Evolutionary conservation across 2,329 filamentous ascomycete genomes (phyloP).

Genomic region (Tolypocladium sp.): DNA sequence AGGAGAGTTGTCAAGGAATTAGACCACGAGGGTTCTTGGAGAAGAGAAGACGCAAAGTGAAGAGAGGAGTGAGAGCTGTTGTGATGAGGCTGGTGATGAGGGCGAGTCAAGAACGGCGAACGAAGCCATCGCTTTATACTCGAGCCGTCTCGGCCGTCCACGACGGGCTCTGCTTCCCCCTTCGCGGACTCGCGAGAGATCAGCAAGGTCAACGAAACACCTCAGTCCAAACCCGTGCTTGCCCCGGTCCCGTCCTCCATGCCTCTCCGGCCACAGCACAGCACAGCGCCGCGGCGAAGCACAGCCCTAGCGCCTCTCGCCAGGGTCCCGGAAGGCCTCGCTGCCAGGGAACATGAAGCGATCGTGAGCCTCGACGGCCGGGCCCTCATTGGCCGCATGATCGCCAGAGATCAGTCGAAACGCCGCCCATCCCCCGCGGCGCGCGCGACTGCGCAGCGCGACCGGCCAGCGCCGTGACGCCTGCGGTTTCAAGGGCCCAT

Average conservation of each 20-base stretch:
- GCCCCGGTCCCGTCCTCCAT: background rate
- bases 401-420: constrained; percentile 1
- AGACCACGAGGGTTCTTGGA: background rate
- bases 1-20: background rate
- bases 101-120: background rate
- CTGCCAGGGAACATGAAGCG: background rate
- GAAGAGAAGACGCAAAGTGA: background rate
- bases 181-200: background rate
- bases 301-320: background rate
- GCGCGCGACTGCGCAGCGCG: background rate
- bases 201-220: background rate
- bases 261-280: background rate
- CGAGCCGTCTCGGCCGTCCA: background rate
- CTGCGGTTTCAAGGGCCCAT: background rate
- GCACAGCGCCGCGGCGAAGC: background rate
- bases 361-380: background rate
- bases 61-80: background rate
- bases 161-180: background rate
- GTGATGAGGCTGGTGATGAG: constrained; percentile 2
- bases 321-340: background rate
- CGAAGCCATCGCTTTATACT: constrained; percentile 3
- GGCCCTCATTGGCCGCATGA: background rate
- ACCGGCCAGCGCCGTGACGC: background rate
- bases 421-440: background rate
- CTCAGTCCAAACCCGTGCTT: background rate